Evolutionary conservation across 1,139 yeast species (phyloP).

Genomic region (Tardiomyces depauwii): DNA sequence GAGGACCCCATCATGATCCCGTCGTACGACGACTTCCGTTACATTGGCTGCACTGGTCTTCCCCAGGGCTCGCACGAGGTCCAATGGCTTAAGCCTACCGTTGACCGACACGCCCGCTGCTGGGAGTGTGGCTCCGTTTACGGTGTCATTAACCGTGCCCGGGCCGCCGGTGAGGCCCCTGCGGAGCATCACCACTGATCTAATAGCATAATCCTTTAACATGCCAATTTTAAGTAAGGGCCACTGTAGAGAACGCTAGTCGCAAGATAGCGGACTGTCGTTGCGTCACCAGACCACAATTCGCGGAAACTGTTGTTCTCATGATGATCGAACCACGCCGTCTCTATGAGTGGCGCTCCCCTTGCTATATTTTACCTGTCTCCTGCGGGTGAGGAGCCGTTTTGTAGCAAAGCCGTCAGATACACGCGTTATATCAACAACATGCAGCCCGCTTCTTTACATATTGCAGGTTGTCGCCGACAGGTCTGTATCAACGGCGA

Average conservation of each 20-base stretch:
- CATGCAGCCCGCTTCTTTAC: too few species aligned
- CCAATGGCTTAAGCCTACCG: constrained; percentile 90
- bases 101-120: constrained; percentile 81
- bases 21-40: constrained; percentile 86
- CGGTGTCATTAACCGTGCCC: constrained; percentile 78
- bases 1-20: constrained; percentile 81
- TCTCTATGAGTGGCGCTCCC: too few species aligned
- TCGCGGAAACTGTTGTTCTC: too few species aligned
- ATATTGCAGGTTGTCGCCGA: too few species aligned
- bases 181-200: constrained; percentile 32
- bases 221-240: not conserved
- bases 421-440: too few species aligned
- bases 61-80: constrained; percentile 88
- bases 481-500: too few species aligned
- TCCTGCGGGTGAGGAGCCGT: too few species aligned
- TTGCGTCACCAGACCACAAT: too few species aligned
- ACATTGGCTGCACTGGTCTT: constrained; percentile 95
- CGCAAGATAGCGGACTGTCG: too few species aligned
- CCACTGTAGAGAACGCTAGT: not conserved
- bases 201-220: not conserved
- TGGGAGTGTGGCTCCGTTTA: constrained; percentile 98
- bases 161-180: constrained; percentile 32
- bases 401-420: too few species aligned
- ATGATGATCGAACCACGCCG: too few species aligned
- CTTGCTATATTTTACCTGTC: too few species aligned